Percentiles rank a stretch among this genome's conserved stretches.
Conservation (phyloP, 2,329 filamentous ascomycete genomes). For the Xylariaceae sp. region DNA sequence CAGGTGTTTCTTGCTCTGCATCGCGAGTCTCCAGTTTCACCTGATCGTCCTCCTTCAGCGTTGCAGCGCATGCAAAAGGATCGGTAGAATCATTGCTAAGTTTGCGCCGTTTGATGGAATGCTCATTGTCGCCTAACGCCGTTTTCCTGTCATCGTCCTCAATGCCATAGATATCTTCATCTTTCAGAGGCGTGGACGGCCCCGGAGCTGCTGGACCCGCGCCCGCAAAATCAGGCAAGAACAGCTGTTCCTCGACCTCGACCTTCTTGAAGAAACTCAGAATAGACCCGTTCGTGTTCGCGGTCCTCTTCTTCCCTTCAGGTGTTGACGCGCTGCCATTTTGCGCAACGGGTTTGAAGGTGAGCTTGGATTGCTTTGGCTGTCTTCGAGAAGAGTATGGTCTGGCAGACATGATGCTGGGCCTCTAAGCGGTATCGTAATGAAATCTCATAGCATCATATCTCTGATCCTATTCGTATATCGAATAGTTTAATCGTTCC, state of each 20-base stretch:
- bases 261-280: slow-evolving; percentile 71
- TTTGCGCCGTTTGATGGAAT: slow-evolving; percentile 39
- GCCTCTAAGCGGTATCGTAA: background rate
- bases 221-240: slow-evolving; percentile 37
- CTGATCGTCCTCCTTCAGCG: slow-evolving; percentile 1
- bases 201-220: slow-evolving; percentile 1
- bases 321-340: slow-evolving; percentile 24
- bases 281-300: slow-evolving; percentile 65
- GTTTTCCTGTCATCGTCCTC: slow-evolving; percentile 29
- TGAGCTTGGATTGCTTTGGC: slow-evolving; percentile 29
- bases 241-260: slow-evolving; percentile 55
- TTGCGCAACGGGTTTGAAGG: slow-evolving; percentile 23
- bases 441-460: background rate
- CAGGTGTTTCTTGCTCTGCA: slow-evolving; percentile 1
- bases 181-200: slow-evolving; percentile 21
- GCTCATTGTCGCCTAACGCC: slow-evolving; percentile 28
- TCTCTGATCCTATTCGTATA: background rate
- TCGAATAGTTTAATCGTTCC: background rate
- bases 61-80: background rate
- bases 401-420: slow-evolving; percentile 23
- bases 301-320: slow-evolving; percentile 32
- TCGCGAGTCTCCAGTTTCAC: background rate
- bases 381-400: slow-evolving; percentile 23
- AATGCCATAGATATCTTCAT: slow-evolving; percentile 34
- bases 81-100: slow-evolving; percentile 29